Base-by-base conservation (phyloP, 495 filamentous ascomycete species). In the Penicillium manginii region DNA sequence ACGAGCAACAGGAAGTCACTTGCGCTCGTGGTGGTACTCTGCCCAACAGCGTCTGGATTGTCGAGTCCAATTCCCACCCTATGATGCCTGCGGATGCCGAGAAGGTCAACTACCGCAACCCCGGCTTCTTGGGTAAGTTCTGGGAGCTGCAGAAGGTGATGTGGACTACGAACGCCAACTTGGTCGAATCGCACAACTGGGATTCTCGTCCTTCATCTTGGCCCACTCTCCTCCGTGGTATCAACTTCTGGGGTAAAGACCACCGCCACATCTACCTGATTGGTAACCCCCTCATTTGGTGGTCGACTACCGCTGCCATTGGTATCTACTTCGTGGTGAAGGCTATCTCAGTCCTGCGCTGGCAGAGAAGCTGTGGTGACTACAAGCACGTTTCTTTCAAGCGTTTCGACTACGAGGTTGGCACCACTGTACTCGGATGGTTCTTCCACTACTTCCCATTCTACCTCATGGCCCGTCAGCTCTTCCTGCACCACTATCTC, bases 141-240 rank as follows among this genome's bases (percentile, higher is more conserved):
- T 97, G 91, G 91, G 94, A 98, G 76, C 80, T 98, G n/a, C 93
- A 98, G 72, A 92, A 91, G 73, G 96, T 98, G 39, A 98, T 98
- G 94, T 98, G 94, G 94, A 90, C 84, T 59, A 98, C 96, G 14
- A 98, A 98, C 68, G 94, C 94, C 32, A 96, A 94, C 29, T 85
- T 98, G 54, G 90, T 96, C 29, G 94, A 98, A 69, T 96, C 92
- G 39, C 94, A 98, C 68, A 91, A 92, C 50, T 98, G 94, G 94
- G 94, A 98, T 72, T 98, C 94, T 47, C 88, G 94, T 32, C 94
- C 94, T 12, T 86, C 87, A 15, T 93, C 91, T 18, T 98, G 94
- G 94, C 94, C 94, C 17, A 85, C 96, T 53, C 84, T 98, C 53
- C 86, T 86, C 60, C 92, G 94, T 60, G 94, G 94, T 57, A 98